Evolutionary conservation across 805 yeast genomes (phyloP), one percentile per base, ranked within the genome.

Genomic region (Starmerella sp.): DNA sequence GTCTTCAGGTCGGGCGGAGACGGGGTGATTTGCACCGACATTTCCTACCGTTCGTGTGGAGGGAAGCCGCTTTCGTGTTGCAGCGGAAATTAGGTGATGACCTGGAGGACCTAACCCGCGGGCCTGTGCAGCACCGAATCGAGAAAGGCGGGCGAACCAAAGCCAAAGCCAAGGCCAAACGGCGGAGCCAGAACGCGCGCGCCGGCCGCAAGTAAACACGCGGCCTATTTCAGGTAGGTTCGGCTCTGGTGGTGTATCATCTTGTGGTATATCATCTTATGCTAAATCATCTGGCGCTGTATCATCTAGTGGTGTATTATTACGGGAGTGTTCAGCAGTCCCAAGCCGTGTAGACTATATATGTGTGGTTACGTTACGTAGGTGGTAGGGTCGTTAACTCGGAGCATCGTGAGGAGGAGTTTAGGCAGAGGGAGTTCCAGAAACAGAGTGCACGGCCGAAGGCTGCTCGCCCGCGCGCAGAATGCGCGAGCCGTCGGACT

Each of bases 381-480:
- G 38, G 38, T 7, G 38, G 15, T 6, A 5, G 5, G 29, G 29
- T 39, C 43, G 43, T 39, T n/a, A 39, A 11, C 43, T 39, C 43
- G 43, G 36, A 34, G 35, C 15, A 15, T 44, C 43, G 43, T 8
- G 17, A 4, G 6, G 10, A 35, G 11, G n/a, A n/a, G n/a, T 29
- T 54, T 51, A 63, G 4, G 66, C 66, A 14, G 64, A 57, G 5
- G 66, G 66, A 14, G 65, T 63, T 32, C 65, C 62, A 13, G 53
- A 38, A 34, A 61, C 59, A 6, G 62, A 55, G 30, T 53, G 56
- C 14, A 57, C 58, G 10, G 63, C 62, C 1, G 80, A 75, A 14
- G 80, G 82, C 67, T 81, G 86, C 55, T 75, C 77, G 28, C 83
- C 84, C 42, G 82, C 80, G 50, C 86, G 71, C 10, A 78, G 79